Conservation (phyloP, 2,329 filamentous ascomycete species). For the Aureobasidium musti region DNA sequence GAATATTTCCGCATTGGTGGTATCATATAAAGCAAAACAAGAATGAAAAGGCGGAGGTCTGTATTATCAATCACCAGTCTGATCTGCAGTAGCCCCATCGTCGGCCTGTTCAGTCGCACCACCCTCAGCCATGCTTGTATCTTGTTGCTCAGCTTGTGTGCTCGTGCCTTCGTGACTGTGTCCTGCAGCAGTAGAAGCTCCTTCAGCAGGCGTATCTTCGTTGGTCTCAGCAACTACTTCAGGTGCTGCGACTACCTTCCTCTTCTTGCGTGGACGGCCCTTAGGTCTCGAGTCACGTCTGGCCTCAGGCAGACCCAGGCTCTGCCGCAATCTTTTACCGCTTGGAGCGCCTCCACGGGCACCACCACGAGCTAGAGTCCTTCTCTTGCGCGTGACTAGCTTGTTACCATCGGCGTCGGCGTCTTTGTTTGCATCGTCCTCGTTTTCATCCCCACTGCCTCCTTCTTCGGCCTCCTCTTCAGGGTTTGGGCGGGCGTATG, state of each 20-base stretch:
- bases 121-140: neutral
- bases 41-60: neutral
- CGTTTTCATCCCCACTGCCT: constrained; percentile 14
- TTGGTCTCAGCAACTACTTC: neutral
- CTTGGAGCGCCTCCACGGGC: constrained; percentile 20
- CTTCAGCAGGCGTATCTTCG: constrained; percentile 7
- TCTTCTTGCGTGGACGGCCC: constrained; percentile 23
- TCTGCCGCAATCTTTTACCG: constrained; percentile 27
- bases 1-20: neutral
- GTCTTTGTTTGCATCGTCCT: constrained; percentile 7
- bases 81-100: neutral
- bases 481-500: neutral
- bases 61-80: neutral
- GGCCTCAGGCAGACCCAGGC: constrained; percentile 12
- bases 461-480: constrained; percentile 11
- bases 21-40: neutral
- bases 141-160: neutral
- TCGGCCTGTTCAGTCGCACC: neutral
- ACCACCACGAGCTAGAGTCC: constrained; percentile 12
- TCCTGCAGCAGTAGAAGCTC: neutral
- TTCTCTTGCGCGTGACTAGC: constrained; percentile 24
- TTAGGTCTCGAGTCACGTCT: constrained; percentile 19
- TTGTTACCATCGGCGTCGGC: constrained; percentile 18
- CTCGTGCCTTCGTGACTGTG: constrained; percentile 1
- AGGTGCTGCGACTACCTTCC: neutral